Base-by-base conservation (phyloP, 2,329 filamentous ascomycete species). In the Neopestalotiopsis sp. region DNA sequence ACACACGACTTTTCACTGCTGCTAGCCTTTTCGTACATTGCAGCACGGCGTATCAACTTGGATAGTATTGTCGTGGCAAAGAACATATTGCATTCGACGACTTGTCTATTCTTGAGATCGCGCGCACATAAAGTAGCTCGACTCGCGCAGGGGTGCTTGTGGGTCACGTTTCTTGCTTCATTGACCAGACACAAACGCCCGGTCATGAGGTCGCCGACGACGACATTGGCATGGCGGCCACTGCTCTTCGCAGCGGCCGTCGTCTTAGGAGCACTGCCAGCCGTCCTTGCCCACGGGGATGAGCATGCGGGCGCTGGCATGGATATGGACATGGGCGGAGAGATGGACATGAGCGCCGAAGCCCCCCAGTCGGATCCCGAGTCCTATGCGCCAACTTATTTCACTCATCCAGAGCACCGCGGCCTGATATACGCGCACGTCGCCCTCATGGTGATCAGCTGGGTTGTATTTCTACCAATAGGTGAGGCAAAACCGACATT, bases 391-490 rank as follows among this genome's bases (percentile, higher is more conserved):
- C 72, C 75, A n/a, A 82, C 76, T 5, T 84, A 84, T 73, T 84
- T 82, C 68, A 73, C 77, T 40, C 77, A 81, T 70, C 68, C 76
- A n/a, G 80, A 81, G 65, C 76, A 82, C 67, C 77, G 77, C 40
- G 75, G 72, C 7, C 72, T 80, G 38, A 79, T 84, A 68, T 74
- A 80, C 72, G 87, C 87, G 71, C 92, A 94, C 76, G 90, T 94
- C 70, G 82, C 81, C 3, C 81, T 93, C 13, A 93, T 94, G 89
- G 82, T 90, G 14, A 69, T 92, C 17, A 88, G 86, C 24, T 95
- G 92, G 92, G 83, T 91, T 40, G 84, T 94, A 49, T 76, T 92
- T 68, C 83, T 94, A 68, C 92, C 92, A 65, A 79, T 91, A 72
- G 89, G 92, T 91, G 83, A 80, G 88, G 79, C 70, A 34, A 24